Conservation (phyloP, 2,329 filamentous ascomycete genomes). For the Knoxdaviesia capensis region DNA sequence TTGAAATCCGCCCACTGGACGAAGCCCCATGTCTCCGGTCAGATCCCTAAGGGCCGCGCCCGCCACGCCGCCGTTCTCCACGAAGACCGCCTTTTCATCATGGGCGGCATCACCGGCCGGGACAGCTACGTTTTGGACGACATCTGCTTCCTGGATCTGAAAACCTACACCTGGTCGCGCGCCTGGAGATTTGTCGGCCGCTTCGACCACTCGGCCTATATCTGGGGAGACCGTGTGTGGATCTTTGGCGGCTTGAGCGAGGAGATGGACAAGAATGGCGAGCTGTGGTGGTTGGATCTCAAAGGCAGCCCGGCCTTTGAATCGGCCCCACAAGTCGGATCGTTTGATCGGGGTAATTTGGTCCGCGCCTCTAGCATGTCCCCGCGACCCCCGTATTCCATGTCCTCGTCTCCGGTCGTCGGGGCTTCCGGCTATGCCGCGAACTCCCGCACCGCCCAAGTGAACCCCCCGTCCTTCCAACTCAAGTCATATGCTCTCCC, state of each 20-base stretch:
- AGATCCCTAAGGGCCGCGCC: constrained; percentile 72
- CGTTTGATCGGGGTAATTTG: constrained; percentile 23
- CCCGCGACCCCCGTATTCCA: constrained; percentile 29
- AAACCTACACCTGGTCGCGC: constrained; percentile 94
- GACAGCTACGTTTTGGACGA: constrained; percentile 88
- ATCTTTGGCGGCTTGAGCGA: constrained; percentile 88
- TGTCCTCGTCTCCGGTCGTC: constrained; percentile 27
- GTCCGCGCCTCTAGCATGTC: constrained; percentile 24
- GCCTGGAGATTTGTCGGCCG: constrained; percentile 89
- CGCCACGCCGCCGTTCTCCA: constrained; percentile 86
- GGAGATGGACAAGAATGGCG: constrained; percentile 91
- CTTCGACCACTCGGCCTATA: constrained; percentile 88
- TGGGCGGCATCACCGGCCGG: constrained; percentile 86
- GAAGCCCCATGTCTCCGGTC: constrained; percentile 69
- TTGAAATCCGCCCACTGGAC: constrained; percentile 90
- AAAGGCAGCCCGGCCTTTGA: constrained; percentile 78
- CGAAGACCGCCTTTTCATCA: constrained; percentile 90
- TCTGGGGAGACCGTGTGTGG: constrained; percentile 85
- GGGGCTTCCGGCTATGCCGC: constrained; percentile 45
- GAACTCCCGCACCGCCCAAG: constrained; percentile 46
- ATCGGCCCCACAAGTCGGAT: constrained; percentile 37
- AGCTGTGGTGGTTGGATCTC: constrained; percentile 94
- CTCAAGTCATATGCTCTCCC: constrained; percentile 59
- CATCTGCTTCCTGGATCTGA: constrained; percentile 88
- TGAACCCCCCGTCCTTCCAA: constrained; percentile 45